phyloP scores from a whole-genome alignment of 805 yeast genomes.

The Barnettozyma sucrosica region DNA sequence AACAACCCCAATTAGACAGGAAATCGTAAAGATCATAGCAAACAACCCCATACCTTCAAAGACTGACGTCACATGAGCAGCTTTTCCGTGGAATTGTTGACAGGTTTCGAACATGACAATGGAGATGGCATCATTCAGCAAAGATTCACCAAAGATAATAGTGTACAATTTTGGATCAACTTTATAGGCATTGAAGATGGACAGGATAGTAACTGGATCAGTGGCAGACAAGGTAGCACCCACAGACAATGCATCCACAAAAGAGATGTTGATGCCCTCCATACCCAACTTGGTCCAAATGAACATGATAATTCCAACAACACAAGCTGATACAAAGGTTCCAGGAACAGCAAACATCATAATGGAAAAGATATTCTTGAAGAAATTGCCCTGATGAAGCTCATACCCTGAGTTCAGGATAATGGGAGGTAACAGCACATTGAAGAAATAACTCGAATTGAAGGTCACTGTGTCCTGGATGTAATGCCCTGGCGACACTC shows the following conservation, averaged over 20 bases:
- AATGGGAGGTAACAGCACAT: slow-evolving; percentile 90
- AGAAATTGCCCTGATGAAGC: slow-evolving; percentile 91
- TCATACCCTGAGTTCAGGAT: slow-evolving; percentile 95
- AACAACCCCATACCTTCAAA: slow-evolving; percentile 94
- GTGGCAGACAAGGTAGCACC: slow-evolving; percentile 98
- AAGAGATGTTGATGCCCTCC: slow-evolving; percentile 81
- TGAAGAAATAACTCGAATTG: slow-evolving; percentile 91
- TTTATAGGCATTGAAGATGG: slow-evolving; percentile 94
- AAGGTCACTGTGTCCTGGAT: slow-evolving; percentile 96
- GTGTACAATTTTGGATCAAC: slow-evolving; percentile 98
- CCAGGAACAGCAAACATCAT: slow-evolving; percentile 95
- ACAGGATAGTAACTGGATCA: slow-evolving; percentile 94
- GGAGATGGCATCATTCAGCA: slow-evolving; percentile 94
- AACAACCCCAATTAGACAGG: slow-evolving; percentile 82
- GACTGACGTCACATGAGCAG: slow-evolving; percentile 65
- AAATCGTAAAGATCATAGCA: slow-evolving; percentile 86
- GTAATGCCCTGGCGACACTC: slow-evolving; percentile 92
- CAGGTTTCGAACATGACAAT: slow-evolving; percentile 99
- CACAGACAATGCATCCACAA: slow-evolving; percentile 95
- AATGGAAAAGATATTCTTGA: slow-evolving; percentile 85
- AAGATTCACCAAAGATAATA: slow-evolving; percentile 93
- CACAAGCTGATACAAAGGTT: slow-evolving; percentile 86
- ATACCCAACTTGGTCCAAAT: slow-evolving; percentile 90
- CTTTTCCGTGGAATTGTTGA: slow-evolving; percentile 88
- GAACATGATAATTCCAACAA: slow-evolving; percentile 80